Evolutionary conservation across 2,329 filamentous ascomycete genomes (phyloP), one percentile per base, ranked within the genome.

Genomic region (Penicillium corylophilum): DNA sequence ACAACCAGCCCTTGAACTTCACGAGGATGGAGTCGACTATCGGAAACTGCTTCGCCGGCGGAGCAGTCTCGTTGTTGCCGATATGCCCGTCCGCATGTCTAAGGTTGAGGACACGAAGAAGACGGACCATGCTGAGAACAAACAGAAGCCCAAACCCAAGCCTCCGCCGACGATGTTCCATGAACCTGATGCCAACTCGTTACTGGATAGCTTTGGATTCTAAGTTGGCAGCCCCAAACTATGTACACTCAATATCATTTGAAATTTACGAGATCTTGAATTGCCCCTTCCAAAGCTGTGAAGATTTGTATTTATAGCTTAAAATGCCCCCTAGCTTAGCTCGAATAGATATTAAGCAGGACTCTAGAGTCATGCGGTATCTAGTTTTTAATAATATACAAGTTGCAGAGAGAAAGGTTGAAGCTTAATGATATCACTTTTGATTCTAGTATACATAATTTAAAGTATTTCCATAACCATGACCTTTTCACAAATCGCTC

Each of bases 181-280:
- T 63, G 94, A 99, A 71, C 94, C 94, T n/a, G 91, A 95, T 74
- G 82, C 89, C 24, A 90, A 84, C 68, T 93, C 90, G 53, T 74
- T 99, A 66, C 78, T 97, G 63, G 93, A 97, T 77, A 92, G 83
- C 69, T 97, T 97, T 80, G 93, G 93, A 1, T 94, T 97, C 68
- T 97, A 72, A 71, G 18, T 42, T 51, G 22, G 39, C n/a, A 22
- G 42, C 45, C 82, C 86, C 15, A 89, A 84, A 46, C 88, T 93
- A 18, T 28, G 26, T 28, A 28, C 26, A 28, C 7, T 28, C 26
- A 28, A 12, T 28, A 28, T 10, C 7, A 28, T 28, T 9, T 10
- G 8, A 28, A 7, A 28, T 10, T 28, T 3, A 28, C 12, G 26
- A 28, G 26, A 28, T 10, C 8, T 10, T 9, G 26, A 28, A 28